Base-by-base conservation (phyloP, 2,329 filamentous ascomycete species). In the Lachnum nothofagi region DNA sequence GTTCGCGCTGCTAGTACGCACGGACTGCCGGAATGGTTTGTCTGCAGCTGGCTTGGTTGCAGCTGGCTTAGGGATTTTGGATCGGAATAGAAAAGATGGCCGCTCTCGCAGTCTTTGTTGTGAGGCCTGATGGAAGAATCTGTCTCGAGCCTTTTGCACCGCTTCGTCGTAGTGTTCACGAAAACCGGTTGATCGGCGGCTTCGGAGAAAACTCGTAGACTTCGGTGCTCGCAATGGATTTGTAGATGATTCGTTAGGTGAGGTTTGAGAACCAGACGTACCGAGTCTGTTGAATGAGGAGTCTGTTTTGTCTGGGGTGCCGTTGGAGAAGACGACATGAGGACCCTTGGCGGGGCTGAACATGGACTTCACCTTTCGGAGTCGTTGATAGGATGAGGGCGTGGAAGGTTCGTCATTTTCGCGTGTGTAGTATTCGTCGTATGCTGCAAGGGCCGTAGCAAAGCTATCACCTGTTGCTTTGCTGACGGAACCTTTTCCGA, bases 351-450 rank as follows among this genome's bases (percentile, higher is more conserved):
- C 52, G 52, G 35, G 67, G 53, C 46, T 70, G 52, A 77, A 71
- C 74, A 80, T 75, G 0, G 79, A 82, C 49, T 68, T 75, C 1
- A 78, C 78, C 57, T 75, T 78, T 37, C 76, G 75, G 35, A 82
- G 63, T 23, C 68, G 72, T 40, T 72, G 70, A 55, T 72, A 76
- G 0, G 75, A 75, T 2, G 71, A 73, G 12, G 72, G 70, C 24
- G 68, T 67, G 3, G 76, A 76, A 1, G 68, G 69, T 25, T 72
- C 62, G 44, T 75, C 70, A 48, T 78, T 73, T 49, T 77, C 72
- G 1, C 68, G 68, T 4, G 69, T 72, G 58, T 73, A 76, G 46
- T 70, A 68, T 56, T 73, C 68, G 29, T 73, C 66, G 33, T 65
- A 67, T 41, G 65, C 62, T 42, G 66, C 60, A 45, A 72, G 56